Evolutionary conservation across 2,329 filamentous ascomycete genomes (phyloP), one percentile per base, ranked within the genome.

Genomic region (Plectosphaerella sp.): DNA sequence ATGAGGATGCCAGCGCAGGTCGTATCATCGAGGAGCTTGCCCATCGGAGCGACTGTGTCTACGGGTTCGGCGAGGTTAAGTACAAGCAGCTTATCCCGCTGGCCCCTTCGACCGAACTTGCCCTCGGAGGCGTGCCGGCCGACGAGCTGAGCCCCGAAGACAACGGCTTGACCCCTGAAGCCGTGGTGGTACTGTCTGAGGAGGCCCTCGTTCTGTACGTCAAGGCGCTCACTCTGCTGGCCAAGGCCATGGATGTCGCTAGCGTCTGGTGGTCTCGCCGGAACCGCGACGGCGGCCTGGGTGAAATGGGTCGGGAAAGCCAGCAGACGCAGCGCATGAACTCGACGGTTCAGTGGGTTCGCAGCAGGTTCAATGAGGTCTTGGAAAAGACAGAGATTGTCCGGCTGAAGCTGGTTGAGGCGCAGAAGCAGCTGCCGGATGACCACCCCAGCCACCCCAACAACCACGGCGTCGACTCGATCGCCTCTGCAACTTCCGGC

Each of bases 41-140:
- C 2, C 94, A 91, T 33, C 82, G 92, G 39, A 97, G 92, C 64
- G 92, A 99, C 67, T 94, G 97, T 45, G 92, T 99, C 3, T 99
- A 92, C 67, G 92, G 93, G 3, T 97, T 99, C 69, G 94, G 94
- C 6, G 93, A 99, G 71, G 93, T 99, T 64, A 99, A 99, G 70
- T 97, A 95, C 71, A 94, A 95, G 69, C 94, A 99, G 69, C 80
- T 99, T n/a, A 83, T 97, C 48, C 94, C 94, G 3, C 74, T 94
- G 45, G 85, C 90, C 1, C 94, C 93, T 1, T 93, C 89, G 0
- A 82, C 80, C 58, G 84, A 89, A 47, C 84, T 88, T 59, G 84
- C 83, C 6, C 77, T 91, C 4, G 86, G 87, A 7, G 84, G 86
- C 14, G 68, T 80, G n/a, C 72, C 73, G 4, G 64, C 73, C 9